A percentile compares a stretch with the other conserved stretches of the same genome.
Evolutionary conservation across 768 basidiomycete genomes (phyloP).

Genomic region (Coprinellus aureogranulatus): DNA sequence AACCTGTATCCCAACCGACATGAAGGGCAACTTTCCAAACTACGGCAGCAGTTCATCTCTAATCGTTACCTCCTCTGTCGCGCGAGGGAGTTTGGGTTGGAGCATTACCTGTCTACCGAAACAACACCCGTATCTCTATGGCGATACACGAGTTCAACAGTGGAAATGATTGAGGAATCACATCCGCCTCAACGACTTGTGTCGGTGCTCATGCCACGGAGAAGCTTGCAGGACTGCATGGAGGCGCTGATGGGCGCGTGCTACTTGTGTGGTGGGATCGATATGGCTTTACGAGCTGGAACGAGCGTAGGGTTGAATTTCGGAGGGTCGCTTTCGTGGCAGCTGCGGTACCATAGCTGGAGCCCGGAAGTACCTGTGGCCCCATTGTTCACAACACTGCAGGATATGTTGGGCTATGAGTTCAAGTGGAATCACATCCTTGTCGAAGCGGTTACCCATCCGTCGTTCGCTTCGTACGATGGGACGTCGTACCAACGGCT

Average conservation of each 20-base stretch:
- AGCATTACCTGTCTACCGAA: conserved; percentile 64
- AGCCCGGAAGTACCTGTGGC: conserved; percentile 35
- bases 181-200: conserved; percentile 27
- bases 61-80: conserved; percentile 70
- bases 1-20: conserved; percentile 74
- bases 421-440: conserved; percentile 65
- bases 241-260: conserved; percentile 81
- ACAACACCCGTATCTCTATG: conserved; percentile 51
- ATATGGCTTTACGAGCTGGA: conserved; percentile 64
- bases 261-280: conserved; percentile 70
- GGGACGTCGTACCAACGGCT: conserved; percentile 77
- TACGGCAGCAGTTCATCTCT: conserved; percentile 64
- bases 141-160: conserved; percentile 44
- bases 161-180: conserved; percentile 26
- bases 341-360: conserved; percentile 45
- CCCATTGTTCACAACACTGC: conserved; percentile 50
- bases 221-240: conserved; percentile 85
- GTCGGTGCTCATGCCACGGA: conserved; percentile 54
- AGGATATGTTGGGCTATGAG: conserved; percentile 65
- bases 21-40: conserved; percentile 74
- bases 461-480: conserved; percentile 57
- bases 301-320: conserved; percentile 65
- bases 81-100: conserved; percentile 62
- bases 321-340: conserved; percentile 72
- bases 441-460: conserved; percentile 82